Conservation (phyloP, 345 rosid genomes). For the Gossypium raimondii region DNA sequence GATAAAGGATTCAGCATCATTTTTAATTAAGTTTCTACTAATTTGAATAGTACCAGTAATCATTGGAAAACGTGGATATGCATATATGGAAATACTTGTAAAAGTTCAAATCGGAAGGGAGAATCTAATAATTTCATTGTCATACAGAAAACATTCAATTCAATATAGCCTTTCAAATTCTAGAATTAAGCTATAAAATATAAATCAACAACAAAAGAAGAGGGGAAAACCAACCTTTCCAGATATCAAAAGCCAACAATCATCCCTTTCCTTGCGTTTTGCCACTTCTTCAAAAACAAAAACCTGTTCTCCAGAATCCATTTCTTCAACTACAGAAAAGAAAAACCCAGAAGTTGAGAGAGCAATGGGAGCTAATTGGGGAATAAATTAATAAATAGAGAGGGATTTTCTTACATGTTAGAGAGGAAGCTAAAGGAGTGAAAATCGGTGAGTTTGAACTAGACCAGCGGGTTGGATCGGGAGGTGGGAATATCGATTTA, state of each 20-base stretch:
- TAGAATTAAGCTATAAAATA: not conserved
- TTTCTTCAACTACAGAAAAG: constrained; percentile 8
- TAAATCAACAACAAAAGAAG: not conserved
- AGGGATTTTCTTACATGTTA: not conserved
- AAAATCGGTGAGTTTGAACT: not conserved
- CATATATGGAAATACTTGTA: not conserved
- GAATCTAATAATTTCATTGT: not conserved
- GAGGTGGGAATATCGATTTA: too few relatives aligned
- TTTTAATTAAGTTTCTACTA: not conserved
- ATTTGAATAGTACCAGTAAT: not conserved
- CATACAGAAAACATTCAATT: not conserved
- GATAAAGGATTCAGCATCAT: not conserved
- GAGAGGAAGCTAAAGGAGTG: not conserved
- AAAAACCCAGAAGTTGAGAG: not conserved
- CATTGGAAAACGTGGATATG: not conserved
- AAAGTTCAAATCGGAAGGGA: not conserved
- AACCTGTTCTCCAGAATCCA: constrained; percentile 32
- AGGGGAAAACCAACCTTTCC: constrained; percentile 44
- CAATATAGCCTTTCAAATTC: not conserved
- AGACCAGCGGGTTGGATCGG: too few relatives aligned
- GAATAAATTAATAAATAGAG: not conserved
- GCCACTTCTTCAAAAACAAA: constrained; percentile 42
- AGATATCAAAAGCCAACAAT: constrained; percentile 68
- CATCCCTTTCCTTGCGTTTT: constrained; percentile 48
- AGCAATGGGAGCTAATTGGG: not conserved